Conservation (phyloP, 1,139 yeast genomes). For the Geotrichum aggregatum region DNA sequence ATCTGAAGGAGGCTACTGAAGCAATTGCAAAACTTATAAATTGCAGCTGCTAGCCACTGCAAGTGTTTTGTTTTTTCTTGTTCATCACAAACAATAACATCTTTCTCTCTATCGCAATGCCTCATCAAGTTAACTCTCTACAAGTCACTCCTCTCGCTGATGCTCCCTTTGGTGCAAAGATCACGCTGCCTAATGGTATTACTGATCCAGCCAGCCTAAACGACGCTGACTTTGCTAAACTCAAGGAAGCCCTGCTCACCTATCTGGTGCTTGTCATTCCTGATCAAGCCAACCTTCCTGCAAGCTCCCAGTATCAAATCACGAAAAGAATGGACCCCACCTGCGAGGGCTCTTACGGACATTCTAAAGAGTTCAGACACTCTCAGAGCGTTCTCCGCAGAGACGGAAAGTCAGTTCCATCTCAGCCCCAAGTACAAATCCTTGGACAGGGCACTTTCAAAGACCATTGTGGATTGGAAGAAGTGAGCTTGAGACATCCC, state of each 20-base stretch:
- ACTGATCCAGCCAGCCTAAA: conserved; percentile 64
- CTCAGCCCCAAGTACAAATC: conserved; percentile 83
- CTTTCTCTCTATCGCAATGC: conserved; percentile 2
- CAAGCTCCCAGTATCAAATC: conserved; percentile 66
- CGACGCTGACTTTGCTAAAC: conserved; percentile 57
- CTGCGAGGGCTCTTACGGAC: conserved; percentile 69
- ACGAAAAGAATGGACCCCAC: conserved; percentile 76
- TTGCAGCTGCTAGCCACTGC: too few relatives aligned
- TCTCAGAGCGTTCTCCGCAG: conserved; percentile 68
- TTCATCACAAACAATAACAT: too few relatives aligned
- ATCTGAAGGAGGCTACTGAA: too few relatives aligned
- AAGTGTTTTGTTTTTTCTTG: too few relatives aligned
- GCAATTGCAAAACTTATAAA: too few relatives aligned
- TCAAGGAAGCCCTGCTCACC: conserved; percentile 62
- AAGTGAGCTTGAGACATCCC: conserved; percentile 44
- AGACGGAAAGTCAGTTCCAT: conserved; percentile 74
- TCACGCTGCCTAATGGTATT: conserved; percentile 60
- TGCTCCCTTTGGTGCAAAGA: conserved; percentile 61
- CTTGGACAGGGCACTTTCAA: conserved; percentile 74
- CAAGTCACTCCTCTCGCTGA: conserved; percentile 43
- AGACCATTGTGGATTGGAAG: conserved; percentile 63
- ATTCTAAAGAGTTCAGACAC: conserved; percentile 78
- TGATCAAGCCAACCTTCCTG: conserved; percentile 57
- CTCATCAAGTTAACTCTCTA: conserved; percentile 8
- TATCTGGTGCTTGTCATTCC: conserved; percentile 71